Conservation (phyloP, 768 basidiomycete genomes). For the Xerocomellus amylosporus region DNA sequence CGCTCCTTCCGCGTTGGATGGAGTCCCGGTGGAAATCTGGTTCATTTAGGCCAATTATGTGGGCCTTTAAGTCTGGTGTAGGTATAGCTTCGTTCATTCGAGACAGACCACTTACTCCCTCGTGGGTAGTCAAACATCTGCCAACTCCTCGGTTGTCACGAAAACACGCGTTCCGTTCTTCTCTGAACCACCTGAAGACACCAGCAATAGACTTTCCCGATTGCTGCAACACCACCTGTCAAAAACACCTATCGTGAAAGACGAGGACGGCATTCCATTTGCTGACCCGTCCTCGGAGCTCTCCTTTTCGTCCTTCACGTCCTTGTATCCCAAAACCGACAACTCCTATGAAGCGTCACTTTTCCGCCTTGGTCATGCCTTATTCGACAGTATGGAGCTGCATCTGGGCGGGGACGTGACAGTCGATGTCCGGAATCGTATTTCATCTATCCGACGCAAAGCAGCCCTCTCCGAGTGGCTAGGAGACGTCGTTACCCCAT, state of each 20-base stretch:
- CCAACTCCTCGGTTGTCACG: slow-evolving; percentile 62
- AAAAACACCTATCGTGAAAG: slow-evolving; percentile 66
- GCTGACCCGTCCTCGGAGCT: slow-evolving; percentile 62
- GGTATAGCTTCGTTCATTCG: slow-evolving; percentile 29
- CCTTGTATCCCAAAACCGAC: slow-evolving; percentile 70
- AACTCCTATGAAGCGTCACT: slow-evolving; percentile 70
- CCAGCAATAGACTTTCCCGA: slow-evolving; percentile 47
- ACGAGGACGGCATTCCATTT: slow-evolving; percentile 68
- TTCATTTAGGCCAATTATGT: slow-evolving; percentile 75
- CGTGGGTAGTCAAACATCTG: slow-evolving; percentile 44
- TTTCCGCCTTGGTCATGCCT: slow-evolving; percentile 83
- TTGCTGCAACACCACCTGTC: slow-evolving; percentile 76
- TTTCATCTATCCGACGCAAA: slow-evolving; percentile 67
- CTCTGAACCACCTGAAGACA: slow-evolving; percentile 31
- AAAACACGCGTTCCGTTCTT: slow-evolving; percentile 48
- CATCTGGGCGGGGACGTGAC: slow-evolving; percentile 51
- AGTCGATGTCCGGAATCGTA: slow-evolving; percentile 59
- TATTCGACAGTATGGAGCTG: slow-evolving; percentile 84
- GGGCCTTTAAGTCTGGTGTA: slow-evolving; percentile 52
- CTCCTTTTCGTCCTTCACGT: slow-evolving; percentile 74
- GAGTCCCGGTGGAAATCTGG: slow-evolving; percentile 77
- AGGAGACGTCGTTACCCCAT: slow-evolving; percentile 62
- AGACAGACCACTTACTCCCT: slow-evolving; percentile 3
- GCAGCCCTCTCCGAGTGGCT: slow-evolving; percentile 84
- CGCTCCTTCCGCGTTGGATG: slow-evolving; percentile 88